Evolutionary conservation across 2,329 filamentous ascomycete genomes (phyloP), one percentile per base, ranked within the genome.

Genomic region (Neocatenulostroma microsporum): DNA sequence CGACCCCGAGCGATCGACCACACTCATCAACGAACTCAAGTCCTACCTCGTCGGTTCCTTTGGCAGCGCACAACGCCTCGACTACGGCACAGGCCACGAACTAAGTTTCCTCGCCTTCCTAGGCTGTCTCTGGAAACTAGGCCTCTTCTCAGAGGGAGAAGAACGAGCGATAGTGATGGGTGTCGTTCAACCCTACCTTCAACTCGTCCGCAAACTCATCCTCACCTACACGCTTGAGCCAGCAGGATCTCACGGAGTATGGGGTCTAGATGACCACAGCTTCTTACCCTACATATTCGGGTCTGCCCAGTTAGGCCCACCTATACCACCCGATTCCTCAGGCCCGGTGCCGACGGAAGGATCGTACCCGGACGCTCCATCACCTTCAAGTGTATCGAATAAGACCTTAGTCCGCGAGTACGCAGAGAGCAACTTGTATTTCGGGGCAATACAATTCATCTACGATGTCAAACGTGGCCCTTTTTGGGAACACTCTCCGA

Each of bases 251-350:
- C 91, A 96, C 57, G 91, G 91, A 3, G 91, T 98, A 14, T 98
- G 91, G 91, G 91, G 91, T 14, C 72, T 98, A n/a, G 91, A 98
- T 57, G 91, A 98, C 60, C 89, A 98, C 62, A 88, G 79, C 7
- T 96, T 98, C 59, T 62, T 91, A 18, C 84, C 91, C 0, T 98
- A 96, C 61, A 85, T 98, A 39, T 88, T 96, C 46, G 91, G 91
- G 21, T 94, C 88, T 2, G 88, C 91, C 0, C 91, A 98, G 57
- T 70, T 93, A 26, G 82, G 82, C 8, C 81, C 86, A 1, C 74
- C 88, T 1, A 84, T 94, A 46, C 69, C 74, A 1, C 60, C 67
- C 2, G 72, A 80, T 31, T 60, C 73, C 2, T 37, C 27, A 10
- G 52, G 54, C 13, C 59, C 66, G 4, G 82, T 85, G 52, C 85